Base-by-base conservation (phyloP, 2,329 filamentous ascomycete species). In the Hypoxylon sp. region DNA sequence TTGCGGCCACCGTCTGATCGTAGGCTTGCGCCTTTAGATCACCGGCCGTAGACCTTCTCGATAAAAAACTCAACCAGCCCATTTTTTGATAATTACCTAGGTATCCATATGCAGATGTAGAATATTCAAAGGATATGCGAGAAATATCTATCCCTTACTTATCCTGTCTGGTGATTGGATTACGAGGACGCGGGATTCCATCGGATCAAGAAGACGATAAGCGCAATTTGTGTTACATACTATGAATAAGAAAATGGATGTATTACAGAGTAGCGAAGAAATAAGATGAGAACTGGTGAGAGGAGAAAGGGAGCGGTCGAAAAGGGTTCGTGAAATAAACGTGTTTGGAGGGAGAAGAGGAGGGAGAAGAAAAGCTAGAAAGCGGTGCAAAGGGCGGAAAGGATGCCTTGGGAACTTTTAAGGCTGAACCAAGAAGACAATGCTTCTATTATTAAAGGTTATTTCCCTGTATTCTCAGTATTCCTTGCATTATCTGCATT, bases 21-120 rank as follows among this genome's bases (percentile, higher is more conserved):
- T 83, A 83, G 11, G 80, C 76, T 54, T 79, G 77, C 9, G 75
- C 75, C 64, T 79, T 79, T 53, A 82, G 75, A 37, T 66, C 58
- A 65, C 68, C 70, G 24, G 35, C 68, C 39, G 68, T 65, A 56
- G 65, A 70, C 62, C 76, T 78, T 65, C 74, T 76, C 46, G 78
- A 76, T 19, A 81, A 72, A 47, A 81, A 78, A 62, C 71, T 77
- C 50, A 81, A 70, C 35, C 81, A 72, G 53, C 80, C 79, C 80
- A 81, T 81, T 48, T 48, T 65, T 76, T 51, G 57, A 29, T 22
- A 42, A 29, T 56, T 31, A n/a, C n/a, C n/a, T n/a, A 56, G 37
- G n/a, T 42, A 47, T 54, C 63, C 67, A 67, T 69, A 55, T 67
- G 50, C 61, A 54, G 63, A n/a, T 72, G 17, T 10, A 74, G 22